Base-by-base conservation (phyloP, 1,284 basidiomycete genomes). In the Grifola frondosa region DNA sequence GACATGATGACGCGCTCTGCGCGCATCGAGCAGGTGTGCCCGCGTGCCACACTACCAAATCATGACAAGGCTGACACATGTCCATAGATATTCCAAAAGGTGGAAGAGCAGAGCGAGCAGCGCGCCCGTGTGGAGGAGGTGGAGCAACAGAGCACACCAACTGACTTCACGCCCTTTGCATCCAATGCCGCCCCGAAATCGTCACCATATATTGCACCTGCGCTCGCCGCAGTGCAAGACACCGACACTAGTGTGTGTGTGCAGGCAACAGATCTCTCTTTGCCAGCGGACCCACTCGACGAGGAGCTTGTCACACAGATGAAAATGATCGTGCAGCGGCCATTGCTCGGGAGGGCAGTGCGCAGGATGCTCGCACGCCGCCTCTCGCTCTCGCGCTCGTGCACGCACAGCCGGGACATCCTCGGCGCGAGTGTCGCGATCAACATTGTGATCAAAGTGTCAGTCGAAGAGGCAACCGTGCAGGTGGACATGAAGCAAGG, bases 281-380 rank as follows among this genome's bases (percentile, higher is more conserved):
- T n/a, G n/a, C n/a, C n/a, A n/a, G n/a, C 64, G 11, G 65, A 70
- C 33, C 53, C 43, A 12, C 71, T 74, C 39, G 77, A 80, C 45
- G 65, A 69, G 42, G 66, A 71, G 46, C 73, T 75, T 44, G 73
- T 80, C 42, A 81, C 78, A 4, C 77, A 77, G 50, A 71, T 84
- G 55, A 71, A 75, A 42, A 73, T 72, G 48, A 80, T 82, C 58
- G 69, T 67, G 1, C 73, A 72, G 6, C 70, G 70, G 32, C 70
- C 68, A 50, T 72, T 68, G 40, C 63, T 83, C 38, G 73, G 77
- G 5, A 71, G 70, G 49, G 72, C 75, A 12, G 59, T 80, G 16
- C 70, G 70, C 34, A 63, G 64, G 9, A 59, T 80, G 23, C 66
- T 84, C 52, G 71, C 80, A 13, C 71, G 78, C 30, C 68, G 75